These are phyloP conservation scores for Erythrobasidium yunnanense DNA, from an alignment of 768 basidiomycete species.

Conservation along the genomic window DNA sequence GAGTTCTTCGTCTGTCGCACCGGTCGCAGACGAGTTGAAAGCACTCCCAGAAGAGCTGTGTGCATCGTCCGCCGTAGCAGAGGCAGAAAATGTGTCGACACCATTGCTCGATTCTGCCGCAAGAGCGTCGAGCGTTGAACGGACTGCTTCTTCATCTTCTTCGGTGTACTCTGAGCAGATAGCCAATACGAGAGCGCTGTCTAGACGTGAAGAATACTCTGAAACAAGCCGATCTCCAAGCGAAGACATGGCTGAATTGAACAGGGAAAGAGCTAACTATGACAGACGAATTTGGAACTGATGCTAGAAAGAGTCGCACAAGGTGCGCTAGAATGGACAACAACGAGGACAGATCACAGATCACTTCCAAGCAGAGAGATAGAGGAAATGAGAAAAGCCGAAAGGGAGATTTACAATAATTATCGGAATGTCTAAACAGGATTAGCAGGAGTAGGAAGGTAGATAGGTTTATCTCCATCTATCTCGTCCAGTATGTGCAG, in stretches of 20 bases:
- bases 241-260: not conserved
- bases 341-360: no score
- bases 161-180: not conserved
- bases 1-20: conserved; percentile 9
- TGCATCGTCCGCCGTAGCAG: not conserved
- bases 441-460: no score
- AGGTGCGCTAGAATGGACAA: no score
- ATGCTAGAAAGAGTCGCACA: no score
- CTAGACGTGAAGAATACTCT: conserved; percentile 8
- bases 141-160: not conserved
- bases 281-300: no score
- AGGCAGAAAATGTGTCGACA: not conserved
- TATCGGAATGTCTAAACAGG: no score
- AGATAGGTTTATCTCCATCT: not conserved
- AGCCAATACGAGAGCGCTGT: conserved; percentile 19
- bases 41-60: not conserved
- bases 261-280: no score
- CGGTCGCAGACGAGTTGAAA: not conserved
- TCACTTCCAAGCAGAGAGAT: no score
- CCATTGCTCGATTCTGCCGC: conserved; percentile 1
- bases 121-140: conserved; percentile 11
- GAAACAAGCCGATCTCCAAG: not conserved
- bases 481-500: not conserved
- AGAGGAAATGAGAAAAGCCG: no score
- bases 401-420: no score